phyloP scores from a whole-genome alignment of 1,284 basidiomycete genomes.

The Phenoliferia sp. region DNA sequence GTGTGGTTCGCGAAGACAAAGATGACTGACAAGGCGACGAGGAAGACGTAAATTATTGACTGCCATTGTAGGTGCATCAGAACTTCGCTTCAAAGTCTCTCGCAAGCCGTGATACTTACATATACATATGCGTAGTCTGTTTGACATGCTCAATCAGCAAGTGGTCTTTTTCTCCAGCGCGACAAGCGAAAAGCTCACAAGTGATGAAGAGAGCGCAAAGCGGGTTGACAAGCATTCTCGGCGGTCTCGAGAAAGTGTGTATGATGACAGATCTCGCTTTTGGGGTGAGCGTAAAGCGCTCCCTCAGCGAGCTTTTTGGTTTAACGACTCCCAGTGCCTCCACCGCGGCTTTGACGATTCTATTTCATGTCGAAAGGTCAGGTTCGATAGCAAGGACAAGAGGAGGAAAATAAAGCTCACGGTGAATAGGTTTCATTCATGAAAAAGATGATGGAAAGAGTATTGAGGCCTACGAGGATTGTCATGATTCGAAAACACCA shows the following conservation, averaged over 20 bases:
- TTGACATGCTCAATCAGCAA: background rate
- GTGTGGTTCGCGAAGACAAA: background rate
- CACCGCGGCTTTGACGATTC: background rate
- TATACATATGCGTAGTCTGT: constrained; percentile 49
- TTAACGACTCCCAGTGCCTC: background rate
- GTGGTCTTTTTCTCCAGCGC: too few relatives aligned
- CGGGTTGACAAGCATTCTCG: constrained; percentile 44
- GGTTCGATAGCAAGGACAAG: background rate
- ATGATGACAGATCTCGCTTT: background rate
- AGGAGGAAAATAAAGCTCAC: background rate
- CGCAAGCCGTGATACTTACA: constrained; percentile 31
- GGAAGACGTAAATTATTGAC: constrained; percentile 44
- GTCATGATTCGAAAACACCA: constrained; percentile 44
- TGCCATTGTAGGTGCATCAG: background rate
- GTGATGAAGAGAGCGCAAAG: constrained; percentile 43
- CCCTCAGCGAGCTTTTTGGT: background rate
- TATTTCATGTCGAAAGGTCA: background rate
- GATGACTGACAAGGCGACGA: constrained; percentile 39
- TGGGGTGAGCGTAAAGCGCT: background rate
- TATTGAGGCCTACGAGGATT: constrained; percentile 40
- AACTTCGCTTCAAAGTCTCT: too few relatives aligned
- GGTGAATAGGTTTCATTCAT: constrained; percentile 43
- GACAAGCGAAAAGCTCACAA: constrained; percentile 1
- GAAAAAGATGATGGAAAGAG: constrained; percentile 34
- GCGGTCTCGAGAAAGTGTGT: constrained; percentile 37